Conservation (phyloP, 148 eudicot genomes). For the Suaeda aralocaspica region DNA sequence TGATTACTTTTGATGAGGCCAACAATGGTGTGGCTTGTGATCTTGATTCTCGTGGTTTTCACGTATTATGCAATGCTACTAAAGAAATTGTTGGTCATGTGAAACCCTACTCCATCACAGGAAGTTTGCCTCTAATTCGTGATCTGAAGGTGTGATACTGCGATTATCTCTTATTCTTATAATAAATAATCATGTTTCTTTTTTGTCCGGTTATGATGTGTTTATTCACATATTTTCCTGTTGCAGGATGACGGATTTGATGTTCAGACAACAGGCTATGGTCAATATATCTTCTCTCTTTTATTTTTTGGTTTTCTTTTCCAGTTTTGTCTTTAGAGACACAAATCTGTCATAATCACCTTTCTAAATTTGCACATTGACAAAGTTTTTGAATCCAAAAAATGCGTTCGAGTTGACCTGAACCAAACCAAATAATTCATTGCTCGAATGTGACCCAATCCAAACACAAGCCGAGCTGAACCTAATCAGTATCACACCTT, state of each 20-base stretch:
- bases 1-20: slow-evolving; percentile 69
- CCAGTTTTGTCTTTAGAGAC: too few species aligned
- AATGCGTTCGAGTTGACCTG: too few species aligned
- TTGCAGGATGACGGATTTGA: slow-evolving; percentile 95
- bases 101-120: slow-evolving; percentile 93
- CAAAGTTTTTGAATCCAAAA: too few species aligned
- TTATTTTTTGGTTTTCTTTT: too few species aligned
- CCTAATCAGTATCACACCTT: background rate
- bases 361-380: background rate
- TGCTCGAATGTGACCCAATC: background rate
- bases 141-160: slow-evolving; percentile 88
- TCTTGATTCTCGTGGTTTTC: slow-evolving; percentile 88
- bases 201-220: background rate
- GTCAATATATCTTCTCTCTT: slow-evolving; percentile 32
- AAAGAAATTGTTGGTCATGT: slow-evolving; percentile 90
- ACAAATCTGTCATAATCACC: slow-evolving; percentile 16
- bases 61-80: slow-evolving; percentile 90
- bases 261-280: slow-evolving; percentile 96
- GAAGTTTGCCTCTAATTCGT: slow-evolving; percentile 89
- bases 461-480: background rate
- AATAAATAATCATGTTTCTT: background rate
- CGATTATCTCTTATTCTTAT: background rate
- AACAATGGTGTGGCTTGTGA: slow-evolving; percentile 83
- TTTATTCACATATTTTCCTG: slow-evolving; percentile 15
- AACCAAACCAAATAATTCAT: background rate